Evolutionary conservation across 129 eudicot genomes (phyloP).

Genomic region (Logfia minima): DNA sequence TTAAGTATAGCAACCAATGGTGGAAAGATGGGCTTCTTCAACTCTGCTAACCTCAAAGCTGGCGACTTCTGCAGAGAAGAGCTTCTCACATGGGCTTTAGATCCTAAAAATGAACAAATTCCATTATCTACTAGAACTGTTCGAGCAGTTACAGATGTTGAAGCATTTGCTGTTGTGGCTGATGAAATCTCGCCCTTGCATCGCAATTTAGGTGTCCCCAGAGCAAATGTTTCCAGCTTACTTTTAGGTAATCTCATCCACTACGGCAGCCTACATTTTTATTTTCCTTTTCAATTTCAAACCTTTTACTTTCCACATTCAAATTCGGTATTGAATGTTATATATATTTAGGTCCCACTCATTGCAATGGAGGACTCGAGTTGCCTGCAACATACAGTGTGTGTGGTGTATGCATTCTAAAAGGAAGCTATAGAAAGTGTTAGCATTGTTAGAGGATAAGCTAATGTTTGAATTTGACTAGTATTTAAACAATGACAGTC

Average conservation of each 20-base stretch:
- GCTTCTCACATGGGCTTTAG: constrained; percentile 79
- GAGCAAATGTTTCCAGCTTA: constrained; percentile 52
- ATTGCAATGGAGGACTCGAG: constrained; percentile 79
- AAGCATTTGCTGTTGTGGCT: constrained; percentile 64
- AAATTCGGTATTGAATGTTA: no score
- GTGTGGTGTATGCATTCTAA: constrained; percentile 56
- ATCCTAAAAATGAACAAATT: constrained; percentile 41
- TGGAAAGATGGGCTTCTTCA: constrained; percentile 59
- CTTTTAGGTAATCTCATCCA: constrained; percentile 48
- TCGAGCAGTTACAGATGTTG: constrained; percentile 48
- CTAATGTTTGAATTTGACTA: no score
- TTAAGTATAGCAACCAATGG: constrained; percentile 50
- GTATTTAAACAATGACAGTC: no score
- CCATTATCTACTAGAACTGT: constrained; percentile 66
- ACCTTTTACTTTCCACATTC: not conserved
- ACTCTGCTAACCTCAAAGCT: constrained; percentile 40
- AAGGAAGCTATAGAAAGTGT: constrained; percentile 32
- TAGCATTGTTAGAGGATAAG: not conserved
- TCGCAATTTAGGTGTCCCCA: constrained; percentile 60
- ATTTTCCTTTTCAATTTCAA: no score
- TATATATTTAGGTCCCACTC: constrained; percentile 54
- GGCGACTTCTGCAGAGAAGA: constrained; percentile 89
- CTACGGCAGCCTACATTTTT: not conserved
- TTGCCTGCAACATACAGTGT: constrained; percentile 65
- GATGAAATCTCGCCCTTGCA: constrained; percentile 55